Conservation (phyloP, 2,329 filamentous ascomycete species). For the Shiraia bambusicola region DNA sequence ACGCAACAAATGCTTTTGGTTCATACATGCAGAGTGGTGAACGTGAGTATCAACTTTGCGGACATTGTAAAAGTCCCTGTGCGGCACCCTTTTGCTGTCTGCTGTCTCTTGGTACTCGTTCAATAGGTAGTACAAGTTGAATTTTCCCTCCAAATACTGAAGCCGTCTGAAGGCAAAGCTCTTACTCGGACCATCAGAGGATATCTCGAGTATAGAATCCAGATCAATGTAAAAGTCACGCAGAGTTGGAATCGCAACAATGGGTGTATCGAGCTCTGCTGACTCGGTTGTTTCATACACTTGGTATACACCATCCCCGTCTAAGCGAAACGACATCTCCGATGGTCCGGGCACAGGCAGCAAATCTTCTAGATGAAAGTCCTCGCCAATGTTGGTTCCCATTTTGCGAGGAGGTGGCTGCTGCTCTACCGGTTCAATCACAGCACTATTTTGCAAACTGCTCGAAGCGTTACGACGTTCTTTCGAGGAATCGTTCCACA, state of each 20-base stretch:
- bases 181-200: constrained; percentile 92
- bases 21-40: constrained; percentile 99
- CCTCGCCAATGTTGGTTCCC: constrained; percentile 86
- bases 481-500: constrained; percentile 69
- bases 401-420: constrained; percentile 69
- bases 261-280: constrained; percentile 64
- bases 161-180: constrained; percentile 94
- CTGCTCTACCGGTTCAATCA: constrained; percentile 35
- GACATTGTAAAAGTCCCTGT: constrained; percentile 98
- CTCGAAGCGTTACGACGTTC: constrained; percentile 43
- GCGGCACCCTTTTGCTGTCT: constrained; percentile 95
- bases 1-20: constrained; percentile 94
- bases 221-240: constrained; percentile 96
- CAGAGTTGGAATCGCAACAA: constrained; percentile 84
- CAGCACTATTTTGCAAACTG: constrained; percentile 43
- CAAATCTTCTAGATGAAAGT: constrained; percentile 80
- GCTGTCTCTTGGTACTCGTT: constrained; percentile 98
- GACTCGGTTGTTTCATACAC: constrained; percentile 74
- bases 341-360: constrained; percentile 71
- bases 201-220: constrained; percentile 82
- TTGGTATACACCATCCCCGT: constrained; percentile 86
- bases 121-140: constrained; percentile 87
- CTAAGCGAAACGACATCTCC: constrained; percentile 74
- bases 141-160: constrained; percentile 95
- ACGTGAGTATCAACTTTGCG: constrained; percentile 98